phyloP scores from a whole-genome alignment of 2,329 filamentous ascomycete genomes.

The Diaporthe sp. region DNA sequence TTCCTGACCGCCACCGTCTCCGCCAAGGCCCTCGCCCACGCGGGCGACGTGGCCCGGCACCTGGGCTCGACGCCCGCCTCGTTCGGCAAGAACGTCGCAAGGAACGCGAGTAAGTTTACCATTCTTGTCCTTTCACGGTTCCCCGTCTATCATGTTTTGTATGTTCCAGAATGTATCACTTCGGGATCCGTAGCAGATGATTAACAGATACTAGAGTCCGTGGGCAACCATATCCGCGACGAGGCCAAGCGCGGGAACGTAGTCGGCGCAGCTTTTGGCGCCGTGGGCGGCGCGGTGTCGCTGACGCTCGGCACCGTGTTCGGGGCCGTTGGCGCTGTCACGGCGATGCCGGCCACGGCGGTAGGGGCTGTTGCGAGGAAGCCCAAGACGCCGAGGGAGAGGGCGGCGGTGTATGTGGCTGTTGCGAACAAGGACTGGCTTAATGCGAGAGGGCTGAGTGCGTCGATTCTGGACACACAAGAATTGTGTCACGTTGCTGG shows the following conservation, averaged over 20 bases:
- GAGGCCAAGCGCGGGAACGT: constrained; percentile 56
- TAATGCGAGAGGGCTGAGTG: constrained; percentile 53
- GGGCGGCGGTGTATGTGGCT: constrained; percentile 56
- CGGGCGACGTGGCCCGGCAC: constrained; percentile 55
- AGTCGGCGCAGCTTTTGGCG: constrained; percentile 53
- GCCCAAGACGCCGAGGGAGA: constrained; percentile 57
- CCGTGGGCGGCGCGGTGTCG: constrained; percentile 54
- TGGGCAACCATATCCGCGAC: constrained; percentile 52
- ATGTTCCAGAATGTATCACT: too few relatives aligned
- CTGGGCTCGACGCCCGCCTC: constrained; percentile 53
- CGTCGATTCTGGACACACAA: constrained; percentile 51
- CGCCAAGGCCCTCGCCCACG: constrained; percentile 48
- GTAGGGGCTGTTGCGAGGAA: constrained; percentile 52
- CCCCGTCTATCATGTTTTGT: too few relatives aligned
- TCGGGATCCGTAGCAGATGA: too few relatives aligned
- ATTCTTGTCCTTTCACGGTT: too few relatives aligned
- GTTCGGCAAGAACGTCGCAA: constrained; percentile 53
- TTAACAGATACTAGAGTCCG: constrained; percentile 29
- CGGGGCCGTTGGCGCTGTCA: constrained; percentile 52
- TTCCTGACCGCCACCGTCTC: constrained; percentile 25
- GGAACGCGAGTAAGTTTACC: constrained; percentile 49
- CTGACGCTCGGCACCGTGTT: constrained; percentile 56
- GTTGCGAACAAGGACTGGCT: constrained; percentile 62
- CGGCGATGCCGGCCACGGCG: constrained; percentile 52
- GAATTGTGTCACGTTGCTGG: neutral